Conservation (phyloP, 306 rosid genomes). For the Potentilla sterilis region DNA sequence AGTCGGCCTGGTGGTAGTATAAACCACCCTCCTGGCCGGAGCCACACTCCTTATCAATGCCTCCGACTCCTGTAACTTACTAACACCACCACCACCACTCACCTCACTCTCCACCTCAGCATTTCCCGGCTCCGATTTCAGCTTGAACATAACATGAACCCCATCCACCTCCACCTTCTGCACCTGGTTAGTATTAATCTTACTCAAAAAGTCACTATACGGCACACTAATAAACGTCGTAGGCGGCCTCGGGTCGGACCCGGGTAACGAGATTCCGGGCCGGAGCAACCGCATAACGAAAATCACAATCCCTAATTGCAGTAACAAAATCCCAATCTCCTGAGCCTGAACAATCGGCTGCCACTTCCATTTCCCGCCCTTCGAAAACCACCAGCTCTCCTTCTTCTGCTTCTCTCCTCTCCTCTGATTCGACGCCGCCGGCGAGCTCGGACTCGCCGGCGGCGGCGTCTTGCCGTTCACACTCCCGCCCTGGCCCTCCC, state of each 20-base stretch:
- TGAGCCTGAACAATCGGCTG: slow-evolving; percentile 79
- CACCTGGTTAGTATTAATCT: slow-evolving; percentile 69
- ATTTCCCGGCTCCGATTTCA: slow-evolving; percentile 52
- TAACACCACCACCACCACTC: slow-evolving; percentile 23
- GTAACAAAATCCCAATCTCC: slow-evolving; percentile 71
- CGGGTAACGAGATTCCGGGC: slow-evolving; percentile 80
- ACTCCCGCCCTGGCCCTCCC: slow-evolving; percentile 60
- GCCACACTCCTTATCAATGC: slow-evolving; percentile 62
- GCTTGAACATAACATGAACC: slow-evolving; percentile 81
- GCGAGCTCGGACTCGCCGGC: slow-evolving; percentile 33
- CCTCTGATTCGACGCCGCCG: slow-evolving; percentile 53
- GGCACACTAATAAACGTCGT: slow-evolving; percentile 75
- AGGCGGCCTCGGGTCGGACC: slow-evolving; percentile 76
- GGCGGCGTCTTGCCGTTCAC: slow-evolving; percentile 51
- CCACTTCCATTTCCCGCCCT: slow-evolving; percentile 86
- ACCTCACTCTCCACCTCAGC: slow-evolving; percentile 49
- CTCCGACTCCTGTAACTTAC: slow-evolving; percentile 66
- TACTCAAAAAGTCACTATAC: slow-evolving; percentile 85
- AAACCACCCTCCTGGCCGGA: slow-evolving; percentile 75
- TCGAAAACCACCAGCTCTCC: slow-evolving; percentile 77
- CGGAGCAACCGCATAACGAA: slow-evolving; percentile 80
- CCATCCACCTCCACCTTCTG: slow-evolving; percentile 98
- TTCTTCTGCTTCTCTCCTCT: slow-evolving; percentile 23
- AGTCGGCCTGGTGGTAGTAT: slow-evolving; percentile 86
- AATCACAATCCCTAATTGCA: slow-evolving; percentile 79